Conservation (phyloP, 345 rosid species). For the Lumnitzera littorea region DNA sequence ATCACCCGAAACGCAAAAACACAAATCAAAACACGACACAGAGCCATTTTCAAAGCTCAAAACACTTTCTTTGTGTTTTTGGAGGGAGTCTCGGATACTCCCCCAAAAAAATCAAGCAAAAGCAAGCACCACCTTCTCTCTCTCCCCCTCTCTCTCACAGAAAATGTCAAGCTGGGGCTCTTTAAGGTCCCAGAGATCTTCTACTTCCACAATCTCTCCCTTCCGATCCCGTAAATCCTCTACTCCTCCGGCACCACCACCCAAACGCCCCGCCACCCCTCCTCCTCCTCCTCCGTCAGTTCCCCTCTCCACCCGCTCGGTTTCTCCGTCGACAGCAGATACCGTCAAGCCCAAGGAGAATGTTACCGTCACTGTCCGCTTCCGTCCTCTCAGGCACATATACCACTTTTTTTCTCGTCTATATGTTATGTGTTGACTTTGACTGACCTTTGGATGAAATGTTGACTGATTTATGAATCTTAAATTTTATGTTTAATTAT, state of each 20-base stretch:
- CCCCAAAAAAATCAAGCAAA: background rate
- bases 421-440: background rate
- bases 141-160: slow-evolving; percentile 5
- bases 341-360: slow-evolving; percentile 51
- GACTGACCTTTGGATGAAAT: background rate
- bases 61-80: background rate
- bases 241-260: slow-evolving; percentile 33
- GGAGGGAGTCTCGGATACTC: background rate
- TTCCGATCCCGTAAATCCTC: slow-evolving; percentile 73
- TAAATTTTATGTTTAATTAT: background rate
- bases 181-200: slow-evolving; percentile 46
- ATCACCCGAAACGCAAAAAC: background rate
- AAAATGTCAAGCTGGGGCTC: slow-evolving; percentile 44
- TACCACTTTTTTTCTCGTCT: slow-evolving; percentile 4
- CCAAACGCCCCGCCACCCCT: slow-evolving; percentile 39
- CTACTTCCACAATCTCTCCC: slow-evolving; percentile 51
- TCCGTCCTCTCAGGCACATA: slow-evolving; percentile 74
- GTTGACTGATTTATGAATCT: background rate
- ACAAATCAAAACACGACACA: background rate
- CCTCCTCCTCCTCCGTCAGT: slow-evolving; percentile 27
- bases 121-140: slow-evolving; percentile 1
- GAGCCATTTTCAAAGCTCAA: slow-evolving; percentile 12
- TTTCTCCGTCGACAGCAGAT: slow-evolving; percentile 26
- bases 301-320: slow-evolving; percentile 17
- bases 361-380: slow-evolving; percentile 74